Percentiles rank a stretch among this genome's conserved stretches.
Conservation (phyloP, 495 filamentous ascomycete species). For the Lindgomyces ingoldianus region DNA sequence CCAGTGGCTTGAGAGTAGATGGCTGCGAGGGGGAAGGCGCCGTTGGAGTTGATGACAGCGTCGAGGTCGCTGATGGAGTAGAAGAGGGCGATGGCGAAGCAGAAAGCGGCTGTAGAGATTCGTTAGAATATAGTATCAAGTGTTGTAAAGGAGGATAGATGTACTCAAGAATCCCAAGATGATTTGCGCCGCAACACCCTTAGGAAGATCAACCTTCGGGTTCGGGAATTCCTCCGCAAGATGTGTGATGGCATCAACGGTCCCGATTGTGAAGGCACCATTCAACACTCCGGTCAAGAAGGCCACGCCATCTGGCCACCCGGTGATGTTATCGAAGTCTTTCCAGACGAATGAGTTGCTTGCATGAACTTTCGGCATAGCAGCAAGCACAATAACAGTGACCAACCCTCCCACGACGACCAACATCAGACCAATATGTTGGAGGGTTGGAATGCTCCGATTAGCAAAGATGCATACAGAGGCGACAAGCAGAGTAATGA, state of each 20-base stretch:
- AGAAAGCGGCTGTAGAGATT: constrained; percentile 55
- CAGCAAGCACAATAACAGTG: constrained; percentile 70
- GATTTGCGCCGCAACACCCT: constrained; percentile 49
- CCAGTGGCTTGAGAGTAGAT: constrained; percentile 79
- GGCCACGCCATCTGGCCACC: constrained; percentile 64
- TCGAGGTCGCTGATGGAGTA: constrained; percentile 69
- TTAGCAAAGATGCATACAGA: constrained; percentile 69
- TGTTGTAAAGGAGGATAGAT: neutral
- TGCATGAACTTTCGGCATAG: constrained; percentile 62
- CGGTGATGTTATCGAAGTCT: constrained; percentile 57
- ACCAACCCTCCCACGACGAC: constrained; percentile 60
- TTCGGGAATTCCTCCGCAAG: constrained; percentile 78
- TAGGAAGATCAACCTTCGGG: constrained; percentile 63
- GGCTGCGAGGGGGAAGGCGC: constrained; percentile 69
- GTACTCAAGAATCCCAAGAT: constrained; percentile 56
- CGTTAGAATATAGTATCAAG: neutral
- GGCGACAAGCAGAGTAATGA: constrained; percentile 67
- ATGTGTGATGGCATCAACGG: constrained; percentile 72
- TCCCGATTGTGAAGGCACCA: constrained; percentile 80
- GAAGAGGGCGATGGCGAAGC: constrained; percentile 71
- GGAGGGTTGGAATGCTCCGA: constrained; percentile 62
- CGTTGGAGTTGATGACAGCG: constrained; percentile 53
- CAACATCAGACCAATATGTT: constrained; percentile 65
- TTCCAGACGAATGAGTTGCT: constrained; percentile 42
- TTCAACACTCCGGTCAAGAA: constrained; percentile 84